Evolutionary conservation across 805 yeast genomes (phyloP).

Genomic region (Brettanomyces custersianus): DNA sequence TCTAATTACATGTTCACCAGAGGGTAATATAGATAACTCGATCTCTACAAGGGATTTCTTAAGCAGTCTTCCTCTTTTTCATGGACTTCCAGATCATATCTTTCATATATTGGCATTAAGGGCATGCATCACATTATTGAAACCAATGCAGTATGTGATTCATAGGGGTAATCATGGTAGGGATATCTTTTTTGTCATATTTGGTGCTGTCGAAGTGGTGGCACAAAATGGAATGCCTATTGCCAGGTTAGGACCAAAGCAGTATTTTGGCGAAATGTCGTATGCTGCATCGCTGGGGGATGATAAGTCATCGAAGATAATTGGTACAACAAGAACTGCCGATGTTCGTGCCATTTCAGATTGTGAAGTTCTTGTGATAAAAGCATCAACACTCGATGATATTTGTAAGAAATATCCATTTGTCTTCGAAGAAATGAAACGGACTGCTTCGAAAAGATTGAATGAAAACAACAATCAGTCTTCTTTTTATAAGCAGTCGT

Average conservation of each 20-base stretch:
- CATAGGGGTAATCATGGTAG: constrained; percentile 51
- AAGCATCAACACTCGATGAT: constrained; percentile 43
- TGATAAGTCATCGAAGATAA: too few species aligned
- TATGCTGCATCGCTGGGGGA: constrained; percentile 34
- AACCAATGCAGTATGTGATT: constrained; percentile 53
- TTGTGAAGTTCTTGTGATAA: constrained; percentile 52
- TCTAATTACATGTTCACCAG: too few species aligned
- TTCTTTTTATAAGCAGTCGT: not conserved
- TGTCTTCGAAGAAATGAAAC: constrained; percentile 49
- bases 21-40: too few species aligned
- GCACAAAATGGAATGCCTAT: not conserved
- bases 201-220: constrained; percentile 65
- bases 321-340: constrained; percentile 50
- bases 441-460: constrained; percentile 48
- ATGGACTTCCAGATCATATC: constrained; percentile 45
- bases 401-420: constrained; percentile 51
- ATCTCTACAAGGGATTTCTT: constrained; percentile 53
- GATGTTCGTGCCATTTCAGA: constrained; percentile 53
- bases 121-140: constrained; percentile 45
- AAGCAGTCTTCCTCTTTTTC: constrained; percentile 49
- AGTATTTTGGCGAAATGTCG: constrained; percentile 74
- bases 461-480: constrained; percentile 18
- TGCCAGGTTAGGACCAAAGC: constrained; percentile 54
- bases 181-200: constrained; percentile 57
- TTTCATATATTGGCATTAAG: constrained; percentile 57